These are phyloP conservation scores for Epichloe festucae DNA, from an alignment of 2,329 filamentous ascomycete species.

Conservation along the genomic window DNA sequence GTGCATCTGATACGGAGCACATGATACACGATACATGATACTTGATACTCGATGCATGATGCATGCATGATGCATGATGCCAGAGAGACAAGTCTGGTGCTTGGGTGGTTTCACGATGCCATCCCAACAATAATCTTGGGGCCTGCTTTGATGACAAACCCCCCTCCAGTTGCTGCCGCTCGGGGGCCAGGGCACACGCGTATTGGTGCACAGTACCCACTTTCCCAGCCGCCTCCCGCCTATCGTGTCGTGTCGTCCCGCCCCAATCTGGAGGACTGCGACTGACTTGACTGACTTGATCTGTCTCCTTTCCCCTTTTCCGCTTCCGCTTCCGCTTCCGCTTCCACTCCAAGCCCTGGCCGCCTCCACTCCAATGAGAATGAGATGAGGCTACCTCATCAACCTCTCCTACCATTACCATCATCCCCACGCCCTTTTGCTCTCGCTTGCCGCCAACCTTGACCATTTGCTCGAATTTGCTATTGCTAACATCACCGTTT, in stretches of 20 bases:
- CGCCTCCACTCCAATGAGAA: not conserved
- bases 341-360: not conserved
- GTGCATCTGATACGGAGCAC: too few species aligned
- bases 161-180: not conserved
- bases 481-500: not conserved
- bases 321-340: not conserved
- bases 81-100: too few species aligned
- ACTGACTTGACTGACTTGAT: not conserved
- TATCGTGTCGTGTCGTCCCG: not conserved
- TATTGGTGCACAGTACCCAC: too few species aligned
- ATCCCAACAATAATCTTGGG: too few species aligned
- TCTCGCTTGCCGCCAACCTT: not conserved
- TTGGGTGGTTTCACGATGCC: too few species aligned
- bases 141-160: too few species aligned
- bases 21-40: too few species aligned
- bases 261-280: not conserved
- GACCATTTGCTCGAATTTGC: not conserved
- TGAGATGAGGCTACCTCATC: not conserved
- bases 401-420: not conserved
- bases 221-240: too few species aligned
- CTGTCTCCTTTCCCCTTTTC: slow-evolving; percentile 2
- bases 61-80: too few species aligned
- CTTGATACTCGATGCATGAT: too few species aligned
- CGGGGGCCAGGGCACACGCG: not conserved
- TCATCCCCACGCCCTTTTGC: not conserved